Base-by-base conservation (phyloP, 768 basidiomycete species). In the Lentinula raphanica region DNA sequence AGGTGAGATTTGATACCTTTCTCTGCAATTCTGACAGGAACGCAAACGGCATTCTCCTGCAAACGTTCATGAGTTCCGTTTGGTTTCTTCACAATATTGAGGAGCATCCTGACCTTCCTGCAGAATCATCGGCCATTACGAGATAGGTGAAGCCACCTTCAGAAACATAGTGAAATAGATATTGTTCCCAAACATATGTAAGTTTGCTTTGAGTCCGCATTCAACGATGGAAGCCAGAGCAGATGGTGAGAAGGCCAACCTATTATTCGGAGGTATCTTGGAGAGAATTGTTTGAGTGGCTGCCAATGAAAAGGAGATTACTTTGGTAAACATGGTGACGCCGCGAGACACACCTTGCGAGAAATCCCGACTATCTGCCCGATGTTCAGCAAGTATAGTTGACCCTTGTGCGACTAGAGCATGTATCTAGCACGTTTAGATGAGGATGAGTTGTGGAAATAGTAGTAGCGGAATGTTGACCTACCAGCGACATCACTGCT, bases 71-170 rank as follows among this genome's bases (percentile, higher is more conserved):
- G 32, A 25, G 3, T 35, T 51, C 55, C 25, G 27, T 5, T 39
- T 31, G n/a, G n/a, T 28, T 59, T 44, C 36, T 27, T 29, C 3
- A 44, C 32, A 57, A n/a, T 25, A 35, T 44, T 32, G 40, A 11
- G 49, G 48, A 38, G 46, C 31, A 28, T 25, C 35, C 84, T 62
- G 59, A 91, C 92, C 96, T 80, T 58, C 94, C 95, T 17, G 86
- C 91, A 39, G 87, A 80, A 69, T 98, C 95, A 68, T 98, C 94
- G 5, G 93, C 92, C 87, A 99, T 94, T 56, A 94, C 91, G 23
- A 98, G 81, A 71, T 89, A 95, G 36, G 87, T 86, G 68, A 91
- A 85, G 0, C 92, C 92, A 17, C 86, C 87, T 62, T 93, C 92
- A 5, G 92, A 90, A 63, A 96, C 81, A 72, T 98, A 97, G 73